Evolutionary conservation across 352 stramenopile species (phyloP).

Genomic region (Phytophthora pini): DNA sequence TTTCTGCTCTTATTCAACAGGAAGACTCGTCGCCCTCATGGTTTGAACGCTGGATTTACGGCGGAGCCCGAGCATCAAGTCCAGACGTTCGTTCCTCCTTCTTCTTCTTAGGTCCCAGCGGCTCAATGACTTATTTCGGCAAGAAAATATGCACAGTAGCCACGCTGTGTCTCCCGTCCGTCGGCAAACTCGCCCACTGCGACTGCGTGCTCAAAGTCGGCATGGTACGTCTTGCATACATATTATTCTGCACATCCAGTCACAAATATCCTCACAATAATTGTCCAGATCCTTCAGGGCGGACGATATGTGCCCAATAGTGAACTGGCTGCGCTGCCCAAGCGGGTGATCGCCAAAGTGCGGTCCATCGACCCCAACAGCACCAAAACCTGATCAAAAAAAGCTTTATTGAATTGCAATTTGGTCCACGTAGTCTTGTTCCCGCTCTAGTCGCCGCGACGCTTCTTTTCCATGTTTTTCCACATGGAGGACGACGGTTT

Average conservation of each 20-base stretch:
- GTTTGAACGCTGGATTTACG: slow-evolving; percentile 33
- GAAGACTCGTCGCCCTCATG: slow-evolving; percentile 25
- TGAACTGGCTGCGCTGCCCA: slow-evolving; percentile 44
- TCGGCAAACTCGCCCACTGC: slow-evolving; percentile 42
- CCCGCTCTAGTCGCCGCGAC: slow-evolving; percentile 27
- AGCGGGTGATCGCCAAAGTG: slow-evolving; percentile 53
- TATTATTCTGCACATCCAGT: not conserved
- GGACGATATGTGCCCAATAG: slow-evolving; percentile 47
- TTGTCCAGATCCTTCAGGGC: slow-evolving; percentile 40
- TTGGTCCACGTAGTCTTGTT: not conserved
- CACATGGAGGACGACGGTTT: slow-evolving; percentile 51
- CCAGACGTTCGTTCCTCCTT: slow-evolving; percentile 51
- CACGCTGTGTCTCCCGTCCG: slow-evolving; percentile 52
- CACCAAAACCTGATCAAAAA: slow-evolving; percentile 4
- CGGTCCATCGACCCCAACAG: slow-evolving; percentile 38
- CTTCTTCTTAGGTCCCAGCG: slow-evolving; percentile 61
- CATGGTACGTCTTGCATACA: slow-evolving; percentile 25
- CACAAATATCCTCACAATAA: not conserved
- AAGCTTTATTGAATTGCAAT: slow-evolving; percentile 7
- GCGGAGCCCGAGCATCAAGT: slow-evolving; percentile 12
- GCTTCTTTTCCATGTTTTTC: slow-evolving; percentile 56
- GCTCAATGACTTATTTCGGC: slow-evolving; percentile 46
- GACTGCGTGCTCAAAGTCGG: slow-evolving; percentile 40
- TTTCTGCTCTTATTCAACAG: slow-evolving; percentile 1
- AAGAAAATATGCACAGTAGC: slow-evolving; percentile 49